Percentiles rank a stretch among this genome's conserved stretches.
Conservation (phyloP, 306 rosid species). For the Boehmeria nivea region DNA sequence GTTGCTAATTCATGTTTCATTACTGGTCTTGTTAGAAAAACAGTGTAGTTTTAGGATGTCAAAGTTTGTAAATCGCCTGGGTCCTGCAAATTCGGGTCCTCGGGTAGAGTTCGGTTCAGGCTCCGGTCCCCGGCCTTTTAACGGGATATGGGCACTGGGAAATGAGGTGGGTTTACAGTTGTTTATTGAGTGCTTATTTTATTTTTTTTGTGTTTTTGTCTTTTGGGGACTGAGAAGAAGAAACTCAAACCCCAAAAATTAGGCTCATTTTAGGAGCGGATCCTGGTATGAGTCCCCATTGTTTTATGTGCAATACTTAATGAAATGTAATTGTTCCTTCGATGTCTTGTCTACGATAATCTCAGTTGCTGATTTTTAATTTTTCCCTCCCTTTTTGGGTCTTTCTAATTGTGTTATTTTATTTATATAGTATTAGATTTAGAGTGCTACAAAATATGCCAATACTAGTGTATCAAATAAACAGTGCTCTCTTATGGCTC, state of each 20-base stretch:
- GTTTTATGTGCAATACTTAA: conserved; percentile 22
- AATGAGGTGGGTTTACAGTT: conserved; percentile 8
- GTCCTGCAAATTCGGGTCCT: conserved; percentile 53
- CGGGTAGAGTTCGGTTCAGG: conserved; percentile 22
- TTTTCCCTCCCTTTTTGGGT: no score
- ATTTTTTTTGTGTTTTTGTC: conserved; percentile 4
- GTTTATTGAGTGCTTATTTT: no score
- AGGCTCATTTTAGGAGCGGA: conserved; percentile 59
- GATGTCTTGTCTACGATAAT: no score
- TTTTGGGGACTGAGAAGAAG: conserved; percentile 46
- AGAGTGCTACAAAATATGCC: no score
- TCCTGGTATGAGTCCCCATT: conserved; percentile 48
- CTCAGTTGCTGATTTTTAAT: no score
- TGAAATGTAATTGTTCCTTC: conserved; percentile 10
- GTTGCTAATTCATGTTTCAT: conserved; percentile 25
- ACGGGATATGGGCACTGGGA: conserved; percentile 62
- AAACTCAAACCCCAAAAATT: conserved; percentile 29
- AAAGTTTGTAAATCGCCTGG: conserved; percentile 40
- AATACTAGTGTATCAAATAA: no score
- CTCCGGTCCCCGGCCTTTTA: conserved; percentile 58
- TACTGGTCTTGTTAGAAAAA: no score
- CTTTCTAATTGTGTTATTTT: no score
- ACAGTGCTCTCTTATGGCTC: no score
- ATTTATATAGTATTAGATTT: no score
- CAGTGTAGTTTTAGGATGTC: conserved; percentile 34